phyloP scores from a whole-genome alignment of 768 basidiomycete species.

The Suillus hirtellus region DNA sequence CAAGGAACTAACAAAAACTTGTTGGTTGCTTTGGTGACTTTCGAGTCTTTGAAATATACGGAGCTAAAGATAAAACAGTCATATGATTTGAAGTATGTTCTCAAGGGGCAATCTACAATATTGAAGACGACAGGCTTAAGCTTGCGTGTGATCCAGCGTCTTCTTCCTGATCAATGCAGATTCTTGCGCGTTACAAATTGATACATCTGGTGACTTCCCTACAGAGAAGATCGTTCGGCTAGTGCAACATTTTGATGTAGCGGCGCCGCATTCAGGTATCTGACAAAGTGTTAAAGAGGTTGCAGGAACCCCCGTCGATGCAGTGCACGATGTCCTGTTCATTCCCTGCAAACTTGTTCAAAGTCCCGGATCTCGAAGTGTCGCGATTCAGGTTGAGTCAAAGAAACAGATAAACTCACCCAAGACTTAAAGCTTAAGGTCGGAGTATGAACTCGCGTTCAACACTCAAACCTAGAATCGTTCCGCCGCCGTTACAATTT shows the following conservation, averaged over 20 bases:
- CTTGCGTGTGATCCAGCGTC: conserved; percentile 57
- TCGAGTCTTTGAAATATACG: conserved; percentile 68
- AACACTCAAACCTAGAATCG: background rate
- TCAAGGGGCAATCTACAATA: background rate
- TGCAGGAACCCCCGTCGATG: conserved; percentile 57
- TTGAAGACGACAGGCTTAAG: conserved; percentile 59
- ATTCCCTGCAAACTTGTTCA: no score
- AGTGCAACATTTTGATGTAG: conserved; percentile 26
- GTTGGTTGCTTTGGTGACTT: conserved; percentile 49
- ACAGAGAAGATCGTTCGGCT: conserved; percentile 45
- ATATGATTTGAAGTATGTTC: conserved; percentile 20
- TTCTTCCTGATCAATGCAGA: conserved; percentile 35
- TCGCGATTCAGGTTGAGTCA: no score
- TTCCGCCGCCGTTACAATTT: background rate
- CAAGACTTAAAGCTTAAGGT: no score
- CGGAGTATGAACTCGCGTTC: background rate
- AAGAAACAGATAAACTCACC: no score
- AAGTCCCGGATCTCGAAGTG: no score
- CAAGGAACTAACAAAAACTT: conserved; percentile 49
- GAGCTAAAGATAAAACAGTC: conserved; percentile 72
- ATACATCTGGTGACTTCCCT: conserved; percentile 69
- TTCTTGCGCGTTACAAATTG: conserved; percentile 64
- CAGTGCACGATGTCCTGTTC: conserved; percentile 47
- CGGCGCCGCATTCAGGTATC: conserved; percentile 22
- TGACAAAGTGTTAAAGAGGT: conserved; percentile 47